A percentile compares a stretch with the other conserved stretches of the same genome.
phyloP scores from a whole-genome alignment of 139 green algal genomes.

The Deuterostichococcus epilithicus region DNA sequence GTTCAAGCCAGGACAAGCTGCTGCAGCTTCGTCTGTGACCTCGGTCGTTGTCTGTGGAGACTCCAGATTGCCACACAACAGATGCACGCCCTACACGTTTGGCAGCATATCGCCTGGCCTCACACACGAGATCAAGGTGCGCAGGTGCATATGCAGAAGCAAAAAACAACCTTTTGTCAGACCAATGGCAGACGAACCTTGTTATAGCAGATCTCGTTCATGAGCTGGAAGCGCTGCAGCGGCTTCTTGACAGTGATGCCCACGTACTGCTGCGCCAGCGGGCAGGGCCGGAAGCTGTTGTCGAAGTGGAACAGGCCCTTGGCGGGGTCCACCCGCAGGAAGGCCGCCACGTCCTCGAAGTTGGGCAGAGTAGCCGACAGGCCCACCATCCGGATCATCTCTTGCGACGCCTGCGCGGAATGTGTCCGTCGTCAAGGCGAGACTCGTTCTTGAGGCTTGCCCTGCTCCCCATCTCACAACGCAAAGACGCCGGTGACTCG shows the following conservation, averaged over 20 bases:
- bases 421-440: no score
- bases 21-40: no score
- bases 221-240: constrained; percentile 97
- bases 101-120: no score
- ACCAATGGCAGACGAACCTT: constrained; percentile 56
- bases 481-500: no score
- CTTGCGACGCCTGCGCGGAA: constrained; percentile 82
- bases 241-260: constrained; percentile 95
- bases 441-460: no score
- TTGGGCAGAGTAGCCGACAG: constrained; percentile 97
- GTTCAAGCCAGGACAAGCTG: no score
- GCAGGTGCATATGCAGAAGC: not conserved
- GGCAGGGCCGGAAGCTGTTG: constrained; percentile 90
- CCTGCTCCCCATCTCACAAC: no score
- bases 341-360: constrained; percentile 92
- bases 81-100: no score
- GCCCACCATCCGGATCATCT: constrained; percentile 92
- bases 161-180: constrained; percentile 3
- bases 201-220: constrained; percentile 98
- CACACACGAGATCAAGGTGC: not conserved
- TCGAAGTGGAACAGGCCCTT: constrained; percentile 96
- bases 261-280: constrained; percentile 95
- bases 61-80: no score
- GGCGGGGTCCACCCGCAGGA: constrained; percentile 82
- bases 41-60: no score